These are phyloP conservation scores for Keithomyces neogunnii DNA, from an alignment of 2,329 filamentous ascomycete genomes.

Conservation along the genomic window DNA sequence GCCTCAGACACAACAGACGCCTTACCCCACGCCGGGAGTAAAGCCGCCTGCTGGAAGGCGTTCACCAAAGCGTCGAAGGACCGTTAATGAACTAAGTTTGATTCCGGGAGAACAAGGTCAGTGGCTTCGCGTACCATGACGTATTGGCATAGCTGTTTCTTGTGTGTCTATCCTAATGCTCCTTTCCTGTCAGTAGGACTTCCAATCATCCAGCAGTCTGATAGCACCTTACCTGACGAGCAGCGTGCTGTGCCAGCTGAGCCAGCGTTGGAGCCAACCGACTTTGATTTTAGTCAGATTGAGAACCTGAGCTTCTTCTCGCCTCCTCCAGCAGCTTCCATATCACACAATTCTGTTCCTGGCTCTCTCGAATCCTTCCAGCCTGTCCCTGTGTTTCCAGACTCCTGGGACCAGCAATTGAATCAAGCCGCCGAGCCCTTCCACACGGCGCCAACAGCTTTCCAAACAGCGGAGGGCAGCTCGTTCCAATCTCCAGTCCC, in stretches of 20 bases:
- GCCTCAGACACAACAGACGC: constrained; percentile 4
- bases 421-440: constrained; percentile 7
- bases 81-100: constrained; percentile 22
- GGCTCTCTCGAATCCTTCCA: constrained; percentile 10
- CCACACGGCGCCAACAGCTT: constrained; percentile 1
- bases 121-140: constrained; percentile 11
- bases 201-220: constrained; percentile 18
- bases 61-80: constrained; percentile 30
- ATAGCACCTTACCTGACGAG: constrained; percentile 14
- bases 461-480: constrained; percentile 1
- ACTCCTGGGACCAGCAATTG: constrained; percentile 15
- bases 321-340: constrained; percentile 14
- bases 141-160: neutral
- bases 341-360: constrained; percentile 19
- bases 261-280: constrained; percentile 19
- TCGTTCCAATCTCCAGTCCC: neutral
- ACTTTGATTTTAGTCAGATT: constrained; percentile 26
- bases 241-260: constrained; percentile 21
- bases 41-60: constrained; percentile 15
- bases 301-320: constrained; percentile 23
- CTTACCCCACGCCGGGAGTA: constrained; percentile 1
- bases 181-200: constrained; percentile 8
- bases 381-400: constrained; percentile 12
- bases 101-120: constrained; percentile 27
- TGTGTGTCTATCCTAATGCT: neutral